Evolutionary conservation across 2,329 filamentous ascomycete species (phyloP).

Genomic region (Neopestalotiopsis sp.): DNA sequence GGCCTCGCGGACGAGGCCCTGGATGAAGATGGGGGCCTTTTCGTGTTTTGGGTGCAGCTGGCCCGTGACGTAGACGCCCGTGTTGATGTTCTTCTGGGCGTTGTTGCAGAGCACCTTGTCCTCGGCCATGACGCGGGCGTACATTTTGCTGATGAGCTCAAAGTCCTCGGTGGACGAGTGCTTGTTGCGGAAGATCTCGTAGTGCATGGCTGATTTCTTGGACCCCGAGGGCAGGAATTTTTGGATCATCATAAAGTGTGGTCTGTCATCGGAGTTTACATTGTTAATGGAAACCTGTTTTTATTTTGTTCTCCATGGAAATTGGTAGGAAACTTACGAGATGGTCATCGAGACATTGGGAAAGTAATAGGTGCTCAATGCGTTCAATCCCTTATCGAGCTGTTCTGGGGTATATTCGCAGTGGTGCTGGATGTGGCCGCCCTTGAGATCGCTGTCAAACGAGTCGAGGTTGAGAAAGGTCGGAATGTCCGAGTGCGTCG

Average conservation of each 20-base stretch:
- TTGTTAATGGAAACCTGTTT: background rate
- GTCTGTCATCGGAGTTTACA: conserved; percentile 36
- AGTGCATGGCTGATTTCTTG: conserved; percentile 58
- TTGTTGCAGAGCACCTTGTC: conserved; percentile 66
- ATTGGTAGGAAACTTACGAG: conserved; percentile 44
- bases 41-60: conserved; percentile 66
- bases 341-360: conserved; percentile 56
- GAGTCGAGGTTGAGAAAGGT: conserved; percentile 31
- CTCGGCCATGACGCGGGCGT: conserved; percentile 67
- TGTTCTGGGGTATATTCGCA: conserved; percentile 53
- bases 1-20: conserved; percentile 52
- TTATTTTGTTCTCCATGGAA: background rate
- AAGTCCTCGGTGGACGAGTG: conserved; percentile 63
- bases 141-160: conserved; percentile 59
- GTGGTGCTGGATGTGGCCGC: conserved; percentile 55
- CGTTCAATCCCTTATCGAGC: conserved; percentile 48
- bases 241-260: conserved; percentile 68
- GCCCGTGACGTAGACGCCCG: conserved; percentile 66
- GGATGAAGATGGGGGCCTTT: conserved; percentile 63
- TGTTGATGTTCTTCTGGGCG: conserved; percentile 65
- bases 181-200: conserved; percentile 68
- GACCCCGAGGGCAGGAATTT: conserved; percentile 62
- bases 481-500: conserved; percentile 51
- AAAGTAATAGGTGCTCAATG: conserved; percentile 53
- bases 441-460: conserved; percentile 56